Evolutionary conservation across 805 yeast genomes (phyloP), one percentile per base, ranked within the genome.

Genomic region (Sungouiella blattae): DNA sequence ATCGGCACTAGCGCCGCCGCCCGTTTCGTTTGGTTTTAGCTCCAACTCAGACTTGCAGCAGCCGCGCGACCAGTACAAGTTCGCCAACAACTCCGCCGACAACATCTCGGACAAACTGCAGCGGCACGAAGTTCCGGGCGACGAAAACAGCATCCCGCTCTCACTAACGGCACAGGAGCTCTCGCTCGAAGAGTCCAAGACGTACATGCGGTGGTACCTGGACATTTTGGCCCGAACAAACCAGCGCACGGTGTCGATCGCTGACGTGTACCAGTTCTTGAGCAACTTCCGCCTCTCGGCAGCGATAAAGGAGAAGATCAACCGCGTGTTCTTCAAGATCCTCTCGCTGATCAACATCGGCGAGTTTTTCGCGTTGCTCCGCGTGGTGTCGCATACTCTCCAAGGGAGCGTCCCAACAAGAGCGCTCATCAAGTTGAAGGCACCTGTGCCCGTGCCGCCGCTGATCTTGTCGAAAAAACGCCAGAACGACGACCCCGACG

Each of bases 191-290:
- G 98, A 91, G 58, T 75, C 79, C 9, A 78, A 82, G 50, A 84
- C 96, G 1, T 91, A 91, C 58, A 75, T 91, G 47, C 69, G 96
- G 46, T 91, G 98, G 98, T 91, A 89, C 58, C 83, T 87, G 46
- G 89, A 87, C 52, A 77, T 91, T 21, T 73, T 84, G 24, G 71
- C 84, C 29, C 74, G 89, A 35, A 83, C 83, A 43, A 79, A 80
- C 25, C 72, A 80, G 28, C 71, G 80, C 41, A 62, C 85, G 21
- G 78, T 91, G 6, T 70, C 80, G 4, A 63, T 91, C 43, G 73
- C 70, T 8, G 98, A 93, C 55, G 85, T 87, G n/a, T 79, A 84
- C 58, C 65, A 66, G 30, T 91, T 91, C 55, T 66, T 93, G 39
- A 69, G 72, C 49, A 89, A 91, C 57, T 91, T 91, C 65, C 80